Percentiles rank a stretch among this genome's conserved stretches.
Evolutionary conservation across 2,329 filamentous ascomycete species (phyloP).

Genomic region (Aspergillus quadricinctus): DNA sequence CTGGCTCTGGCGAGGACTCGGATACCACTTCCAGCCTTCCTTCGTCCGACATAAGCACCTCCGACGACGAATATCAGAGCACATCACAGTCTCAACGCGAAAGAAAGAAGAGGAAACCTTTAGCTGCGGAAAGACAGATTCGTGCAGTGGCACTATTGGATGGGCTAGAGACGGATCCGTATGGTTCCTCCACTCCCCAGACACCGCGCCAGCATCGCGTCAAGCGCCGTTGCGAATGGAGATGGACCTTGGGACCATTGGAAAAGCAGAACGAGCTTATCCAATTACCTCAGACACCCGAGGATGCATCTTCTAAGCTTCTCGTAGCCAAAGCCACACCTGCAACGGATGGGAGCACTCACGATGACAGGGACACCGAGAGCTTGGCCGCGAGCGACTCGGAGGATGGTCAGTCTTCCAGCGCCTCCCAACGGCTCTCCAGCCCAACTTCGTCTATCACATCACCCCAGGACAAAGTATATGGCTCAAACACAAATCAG

Average conservation of each 20-base stretch:
- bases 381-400: slow-evolving; percentile 4
- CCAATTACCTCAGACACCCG: slow-evolving; percentile 1
- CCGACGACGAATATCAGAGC: slow-evolving; percentile 21
- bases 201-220: slow-evolving; percentile 51
- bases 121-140: slow-evolving; percentile 33
- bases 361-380: slow-evolving; percentile 2
- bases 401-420: slow-evolving; percentile 2
- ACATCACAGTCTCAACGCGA: slow-evolving; percentile 14
- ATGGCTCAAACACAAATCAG: slow-evolving; percentile 5
- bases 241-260: slow-evolving; percentile 53
- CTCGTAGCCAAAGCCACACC: neutral
- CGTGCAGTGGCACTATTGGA: slow-evolving; percentile 38
- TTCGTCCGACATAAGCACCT: slow-evolving; percentile 26
- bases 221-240: slow-evolving; percentile 54
- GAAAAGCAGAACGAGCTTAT: slow-evolving; percentile 11
- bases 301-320: slow-evolving; percentile 3
- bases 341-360: neutral
- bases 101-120: slow-evolving; percentile 37
- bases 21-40: slow-evolving; percentile 26
- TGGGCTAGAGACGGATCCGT: slow-evolving; percentile 44
- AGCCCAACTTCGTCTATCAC: slow-evolving; percentile 8
- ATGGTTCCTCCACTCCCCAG: slow-evolving; percentile 43
- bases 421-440: slow-evolving; percentile 3
- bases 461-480: neutral
- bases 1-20: slow-evolving; percentile 21